Evolutionary conservation across 2,329 filamentous ascomycete species (phyloP).

Genomic region (Myriosclerotinia scirpicola): DNA sequence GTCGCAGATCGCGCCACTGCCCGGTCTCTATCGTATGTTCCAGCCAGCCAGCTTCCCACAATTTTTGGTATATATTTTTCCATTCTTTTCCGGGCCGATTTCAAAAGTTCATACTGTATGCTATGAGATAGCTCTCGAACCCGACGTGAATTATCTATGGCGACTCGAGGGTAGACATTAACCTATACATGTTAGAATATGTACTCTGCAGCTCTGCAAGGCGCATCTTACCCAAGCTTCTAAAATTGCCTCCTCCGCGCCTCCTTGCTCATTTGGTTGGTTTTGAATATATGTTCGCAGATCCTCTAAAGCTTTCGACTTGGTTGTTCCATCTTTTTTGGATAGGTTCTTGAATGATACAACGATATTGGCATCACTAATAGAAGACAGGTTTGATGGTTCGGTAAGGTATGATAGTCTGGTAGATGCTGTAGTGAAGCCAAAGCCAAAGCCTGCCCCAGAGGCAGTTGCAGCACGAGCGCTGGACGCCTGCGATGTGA

Average conservation of each 20-base stretch:
- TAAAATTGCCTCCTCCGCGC: constrained; percentile 77
- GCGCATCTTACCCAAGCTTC: constrained; percentile 75
- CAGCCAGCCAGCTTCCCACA: constrained; percentile 87
- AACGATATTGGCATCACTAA: constrained; percentile 78
- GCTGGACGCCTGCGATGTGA: constrained; percentile 41
- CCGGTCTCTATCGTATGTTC: constrained; percentile 82
- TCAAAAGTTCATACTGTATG: constrained; percentile 64
- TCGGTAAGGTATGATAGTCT: constrained; percentile 83
- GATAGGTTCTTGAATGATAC: constrained; percentile 90
- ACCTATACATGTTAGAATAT: constrained; percentile 52
- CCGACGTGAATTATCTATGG: constrained; percentile 84
- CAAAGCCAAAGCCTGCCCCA: constrained; percentile 39
- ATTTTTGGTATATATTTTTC: constrained; percentile 75
- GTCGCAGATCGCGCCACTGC: constrained; percentile 73
- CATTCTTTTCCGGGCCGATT: constrained; percentile 74
- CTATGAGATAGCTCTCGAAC: constrained; percentile 85
- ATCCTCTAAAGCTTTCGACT: constrained; percentile 86
- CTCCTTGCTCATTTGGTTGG: constrained; percentile 55
- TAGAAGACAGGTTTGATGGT: constrained; percentile 73
- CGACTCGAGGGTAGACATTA: constrained; percentile 81
- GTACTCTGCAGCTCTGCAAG: background rate
- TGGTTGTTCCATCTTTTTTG: constrained; percentile 92
- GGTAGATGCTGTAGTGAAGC: constrained; percentile 44
- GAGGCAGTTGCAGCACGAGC: constrained; percentile 35
- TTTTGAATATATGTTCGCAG: constrained; percentile 63